Conservation (phyloP, 306 rosid genomes). For the Castanospermum australe region DNA sequence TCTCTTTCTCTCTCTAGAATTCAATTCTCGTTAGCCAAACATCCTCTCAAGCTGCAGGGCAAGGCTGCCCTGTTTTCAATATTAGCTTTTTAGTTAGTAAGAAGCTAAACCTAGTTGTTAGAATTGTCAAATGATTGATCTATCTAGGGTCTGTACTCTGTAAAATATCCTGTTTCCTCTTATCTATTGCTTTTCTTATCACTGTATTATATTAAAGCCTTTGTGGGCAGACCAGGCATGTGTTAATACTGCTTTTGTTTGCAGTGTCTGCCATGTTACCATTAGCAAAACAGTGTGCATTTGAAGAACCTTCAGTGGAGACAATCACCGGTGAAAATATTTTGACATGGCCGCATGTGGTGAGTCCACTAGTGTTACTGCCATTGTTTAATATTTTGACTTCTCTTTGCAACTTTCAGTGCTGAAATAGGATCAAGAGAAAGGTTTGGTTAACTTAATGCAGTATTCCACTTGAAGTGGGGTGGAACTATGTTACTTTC, state of each 20-base stretch:
- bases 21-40: no score
- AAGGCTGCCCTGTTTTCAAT: not conserved
- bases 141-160: no score
- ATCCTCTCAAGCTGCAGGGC: no score
- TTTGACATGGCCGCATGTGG: slow-evolving; percentile 76
- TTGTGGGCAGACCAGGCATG: not conserved
- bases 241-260: slow-evolving; percentile 1
- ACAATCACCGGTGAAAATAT: slow-evolving; percentile 72
- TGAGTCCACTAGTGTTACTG: slow-evolving; percentile 38
- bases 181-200: not conserved
- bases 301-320: slow-evolving; percentile 83
- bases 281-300: slow-evolving; percentile 74
- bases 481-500: not conserved
- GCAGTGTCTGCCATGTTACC: slow-evolving; percentile 85
- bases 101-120: not conserved
- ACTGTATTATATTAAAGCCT: not conserved
- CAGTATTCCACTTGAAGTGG: not conserved
- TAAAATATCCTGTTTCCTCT: not conserved
- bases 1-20: no score
- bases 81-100: not conserved
- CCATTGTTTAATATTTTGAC: not conserved
- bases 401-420: not conserved
- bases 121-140: not conserved
- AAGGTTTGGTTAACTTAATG: not conserved
- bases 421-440: not conserved